Percentiles rank a stretch among this genome's conserved stretches.
Conservation (phyloP, 768 basidiomycete genomes). For the Rubroboletus pulcherrimus region DNA sequence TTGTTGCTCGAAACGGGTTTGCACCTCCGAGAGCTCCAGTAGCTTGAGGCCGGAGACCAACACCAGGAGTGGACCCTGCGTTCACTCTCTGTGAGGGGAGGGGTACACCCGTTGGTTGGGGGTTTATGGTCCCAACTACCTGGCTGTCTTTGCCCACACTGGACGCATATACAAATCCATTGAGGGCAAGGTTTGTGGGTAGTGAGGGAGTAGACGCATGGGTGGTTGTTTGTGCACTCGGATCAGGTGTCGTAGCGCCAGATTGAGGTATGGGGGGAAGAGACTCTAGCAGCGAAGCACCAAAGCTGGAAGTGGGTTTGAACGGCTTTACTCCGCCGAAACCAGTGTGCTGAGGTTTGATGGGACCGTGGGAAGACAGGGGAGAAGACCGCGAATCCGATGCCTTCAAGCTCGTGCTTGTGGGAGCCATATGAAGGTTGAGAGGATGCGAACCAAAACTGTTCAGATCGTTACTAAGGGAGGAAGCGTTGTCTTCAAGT, state of each 20-base stretch:
- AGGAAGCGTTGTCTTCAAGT: constrained; percentile 20
- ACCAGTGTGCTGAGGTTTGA: constrained; percentile 48
- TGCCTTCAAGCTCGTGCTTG: constrained; percentile 40
- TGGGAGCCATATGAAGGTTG: constrained; percentile 34
- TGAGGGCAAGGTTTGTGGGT: constrained; percentile 14
- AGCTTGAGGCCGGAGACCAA: constrained; percentile 53
- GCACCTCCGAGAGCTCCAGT: constrained; percentile 50
- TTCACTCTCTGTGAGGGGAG: constrained; percentile 8
- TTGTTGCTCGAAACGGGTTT: constrained; percentile 67
- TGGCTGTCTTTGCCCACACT: constrained; percentile 17
- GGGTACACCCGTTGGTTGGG: constrained; percentile 33
- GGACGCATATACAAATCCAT: constrained; percentile 10
- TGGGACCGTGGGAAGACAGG: constrained; percentile 37
- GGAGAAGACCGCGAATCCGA: constrained; percentile 46
- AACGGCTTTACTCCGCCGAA: constrained; percentile 71
- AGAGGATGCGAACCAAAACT: constrained; percentile 20
- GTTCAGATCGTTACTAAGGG: constrained; percentile 4
- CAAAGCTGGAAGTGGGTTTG: constrained; percentile 79
- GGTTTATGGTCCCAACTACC: constrained; percentile 28
- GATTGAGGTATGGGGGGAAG: constrained; percentile 73
- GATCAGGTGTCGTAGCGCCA: constrained; percentile 43
- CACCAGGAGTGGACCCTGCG: constrained; percentile 36
- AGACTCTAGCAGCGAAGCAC: constrained; percentile 67
- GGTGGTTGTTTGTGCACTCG: constrained; percentile 7
- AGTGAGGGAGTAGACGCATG: constrained; percentile 25